A percentile compares a stretch with the other conserved stretches of the same genome.
These are phyloP conservation scores for Stagonosporopsis chrysanthemi DNA, from an alignment of 2,329 filamentous ascomycete species.

Conservation along the genomic window DNA sequence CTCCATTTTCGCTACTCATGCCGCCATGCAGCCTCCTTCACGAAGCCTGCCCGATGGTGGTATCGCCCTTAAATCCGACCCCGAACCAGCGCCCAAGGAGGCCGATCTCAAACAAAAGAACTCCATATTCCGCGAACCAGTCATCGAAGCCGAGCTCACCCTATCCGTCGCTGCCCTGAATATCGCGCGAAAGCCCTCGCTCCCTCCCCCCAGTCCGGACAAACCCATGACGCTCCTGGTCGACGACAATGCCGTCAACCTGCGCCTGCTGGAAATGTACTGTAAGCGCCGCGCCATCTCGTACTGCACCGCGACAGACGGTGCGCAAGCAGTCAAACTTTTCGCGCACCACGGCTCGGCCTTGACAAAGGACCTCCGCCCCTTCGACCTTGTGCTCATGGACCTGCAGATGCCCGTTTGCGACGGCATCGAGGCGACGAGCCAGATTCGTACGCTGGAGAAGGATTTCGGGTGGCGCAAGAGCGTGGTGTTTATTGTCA, in stretches of 20 bases:
- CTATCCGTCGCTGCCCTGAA: conserved; percentile 21
- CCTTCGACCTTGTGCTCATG: conserved; percentile 50
- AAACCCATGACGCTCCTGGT: conserved; percentile 50
- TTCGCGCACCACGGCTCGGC: conserved; percentile 30
- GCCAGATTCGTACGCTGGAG: conserved; percentile 46
- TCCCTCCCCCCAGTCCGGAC: background rate
- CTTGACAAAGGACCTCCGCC: conserved; percentile 5
- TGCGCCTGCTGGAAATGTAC: conserved; percentile 58
- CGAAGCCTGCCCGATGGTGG: background rate
- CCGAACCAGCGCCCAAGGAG: background rate
- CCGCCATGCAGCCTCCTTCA: background rate
- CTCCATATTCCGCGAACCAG: conserved; percentile 16
- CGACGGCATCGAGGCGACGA: conserved; percentile 48
- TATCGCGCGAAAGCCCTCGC: conserved; percentile 5
- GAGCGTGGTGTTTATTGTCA: conserved; percentile 45
- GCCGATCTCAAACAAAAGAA: conserved; percentile 2
- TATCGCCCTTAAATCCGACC: conserved; percentile 5
- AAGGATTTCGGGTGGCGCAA: conserved; percentile 27
- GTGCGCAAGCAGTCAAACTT: conserved; percentile 50
- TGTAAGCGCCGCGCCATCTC: conserved; percentile 52
- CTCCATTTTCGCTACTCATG: conserved; percentile 19
- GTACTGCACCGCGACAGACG: conserved; percentile 51
- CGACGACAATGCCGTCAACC: conserved; percentile 57
- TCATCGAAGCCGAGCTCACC: conserved; percentile 18
- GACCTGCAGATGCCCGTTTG: conserved; percentile 53